Evolutionary conservation across 805 yeast genomes (phyloP).

Genomic region (Metschnikowia corniflorae): DNA sequence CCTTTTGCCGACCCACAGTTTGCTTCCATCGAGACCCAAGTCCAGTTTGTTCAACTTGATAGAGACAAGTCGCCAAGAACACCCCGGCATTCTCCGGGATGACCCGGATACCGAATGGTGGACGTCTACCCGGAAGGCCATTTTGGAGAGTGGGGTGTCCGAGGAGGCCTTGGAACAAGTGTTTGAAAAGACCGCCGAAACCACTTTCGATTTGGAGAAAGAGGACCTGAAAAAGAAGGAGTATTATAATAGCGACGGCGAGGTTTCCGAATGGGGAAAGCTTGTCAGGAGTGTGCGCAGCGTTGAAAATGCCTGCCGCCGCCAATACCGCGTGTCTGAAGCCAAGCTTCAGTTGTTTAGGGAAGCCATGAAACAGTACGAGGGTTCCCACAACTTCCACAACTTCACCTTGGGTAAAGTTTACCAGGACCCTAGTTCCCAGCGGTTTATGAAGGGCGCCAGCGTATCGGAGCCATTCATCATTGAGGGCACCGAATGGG

Average conservation of each 20-base stretch:
- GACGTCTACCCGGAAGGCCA: conserved; percentile 37
- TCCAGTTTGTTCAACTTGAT: conserved; percentile 62
- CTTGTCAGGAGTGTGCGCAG: conserved; percentile 52
- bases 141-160: conserved; percentile 19
- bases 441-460: conserved; percentile 75
- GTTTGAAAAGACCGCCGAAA: conserved; percentile 33
- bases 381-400: conserved; percentile 91
- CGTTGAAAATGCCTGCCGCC: conserved; percentile 63
- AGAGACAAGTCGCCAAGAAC: conserved; percentile 45
- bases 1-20: conserved; percentile 84
- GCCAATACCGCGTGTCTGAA: conserved; percentile 61
- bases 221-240: conserved; percentile 25
- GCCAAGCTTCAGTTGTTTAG: conserved; percentile 64
- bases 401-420: conserved; percentile 81
- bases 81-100: conserved; percentile 57
- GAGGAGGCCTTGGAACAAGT: conserved; percentile 15
- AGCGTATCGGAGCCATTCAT: conserved; percentile 84
- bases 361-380: conserved; percentile 64
- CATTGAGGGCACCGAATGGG: conserved; percentile 94
- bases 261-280: conserved; percentile 35
- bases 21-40: conserved; percentile 85
- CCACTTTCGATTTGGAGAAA: conserved; percentile 25
- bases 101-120: conserved; percentile 71
- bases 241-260: conserved; percentile 31
- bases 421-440: conserved; percentile 81